Conservation (phyloP, 2,329 filamentous ascomycete genomes). For the Ilyonectria destructans region DNA sequence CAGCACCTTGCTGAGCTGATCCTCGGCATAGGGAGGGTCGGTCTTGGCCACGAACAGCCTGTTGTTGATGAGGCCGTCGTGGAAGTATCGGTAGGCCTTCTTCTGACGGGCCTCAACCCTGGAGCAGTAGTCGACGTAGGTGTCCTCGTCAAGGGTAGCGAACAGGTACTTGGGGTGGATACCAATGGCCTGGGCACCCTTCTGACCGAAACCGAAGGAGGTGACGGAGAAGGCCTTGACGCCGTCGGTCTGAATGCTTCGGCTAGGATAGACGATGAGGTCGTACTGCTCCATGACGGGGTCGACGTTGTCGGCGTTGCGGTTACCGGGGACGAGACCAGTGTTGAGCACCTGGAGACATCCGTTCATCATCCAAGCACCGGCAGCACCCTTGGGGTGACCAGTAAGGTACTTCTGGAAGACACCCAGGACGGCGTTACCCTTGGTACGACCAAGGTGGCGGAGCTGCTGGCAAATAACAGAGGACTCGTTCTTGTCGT, state of each 20-base stretch:
- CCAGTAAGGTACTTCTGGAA: constrained; percentile 99
- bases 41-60: constrained; percentile 96
- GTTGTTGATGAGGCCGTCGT: constrained; percentile 98
- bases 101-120: constrained; percentile 97
- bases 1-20: constrained; percentile 89
- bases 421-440: constrained; percentile 95
- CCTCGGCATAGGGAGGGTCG: constrained; percentile 90
- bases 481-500: constrained; percentile 99
- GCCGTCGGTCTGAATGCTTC: constrained; percentile 95
- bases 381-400: constrained; percentile 98
- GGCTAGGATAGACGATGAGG: constrained; percentile 96
- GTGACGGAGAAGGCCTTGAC: constrained; percentile 99
- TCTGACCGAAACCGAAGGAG: constrained; percentile 99
- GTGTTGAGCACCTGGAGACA: constrained; percentile 95
- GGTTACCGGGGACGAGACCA: constrained; percentile 95
- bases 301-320: constrained; percentile 98
- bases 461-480: constrained; percentile 97
- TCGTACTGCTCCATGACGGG: constrained; percentile 98
- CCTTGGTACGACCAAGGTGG: constrained; percentile 95
- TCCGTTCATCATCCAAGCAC: constrained; percentile 99
- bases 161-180: constrained; percentile 97
- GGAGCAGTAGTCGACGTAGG: constrained; percentile 85
- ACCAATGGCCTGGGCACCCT: constrained; percentile 97
- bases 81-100: constrained; percentile 99
- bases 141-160: constrained; percentile 90